Base-by-base conservation (phyloP, 2,329 filamentous ascomycete species). In the Claviceps fusiformis region DNA sequence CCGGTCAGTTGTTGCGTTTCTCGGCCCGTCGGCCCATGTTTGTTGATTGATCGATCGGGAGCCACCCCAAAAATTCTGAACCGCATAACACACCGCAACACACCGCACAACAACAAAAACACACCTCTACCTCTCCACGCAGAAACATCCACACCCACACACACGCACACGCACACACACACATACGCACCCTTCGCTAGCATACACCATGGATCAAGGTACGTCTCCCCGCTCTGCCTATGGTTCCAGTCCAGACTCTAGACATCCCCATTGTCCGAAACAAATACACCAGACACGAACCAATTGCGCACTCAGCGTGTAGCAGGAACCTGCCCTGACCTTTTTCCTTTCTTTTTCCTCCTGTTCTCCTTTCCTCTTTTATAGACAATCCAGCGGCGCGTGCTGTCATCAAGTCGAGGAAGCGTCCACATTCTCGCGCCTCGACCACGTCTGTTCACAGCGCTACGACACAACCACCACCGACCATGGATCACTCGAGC, bases 361-460 rank as follows among this genome's bases (percentile, higher is more conserved):
- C 24, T 46, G 41, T 51, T 29, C 44, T 44, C 41, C 31, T 53
- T 51, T 41, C 41, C 48, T 43, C 39, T 15, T 57, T n/a, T 37
- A 39, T 62, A 63, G 62, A 70, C 56, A 67, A 61, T 55, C 56
- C 62, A 59, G 59, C 64, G 59, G 59, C 64, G 52, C 67, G 65
- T 61, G 64, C 64, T 54, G 62, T 62, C 52, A 61, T 64, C 58
- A 73, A 75, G 62, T 67, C 73, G 50, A 71, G 73, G 62, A 77
- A 75, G 65, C 74, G 78, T 59, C 72, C 78, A 41, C 71, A 75
- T 56, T 81, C 78, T 52, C 73, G 76, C 62, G 79, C 74, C 53
- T 81, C 78, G 37, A 81, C 78, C 33, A 74, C 77, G 27, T 81
- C 79, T 13, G 73, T 79, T 53, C 78, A 79, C 61, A 81, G 78